These are phyloP conservation scores for Botryosphaeria agaves DNA, from an alignment of 2,329 filamentous ascomycete genomes.

Conservation along the genomic window DNA sequence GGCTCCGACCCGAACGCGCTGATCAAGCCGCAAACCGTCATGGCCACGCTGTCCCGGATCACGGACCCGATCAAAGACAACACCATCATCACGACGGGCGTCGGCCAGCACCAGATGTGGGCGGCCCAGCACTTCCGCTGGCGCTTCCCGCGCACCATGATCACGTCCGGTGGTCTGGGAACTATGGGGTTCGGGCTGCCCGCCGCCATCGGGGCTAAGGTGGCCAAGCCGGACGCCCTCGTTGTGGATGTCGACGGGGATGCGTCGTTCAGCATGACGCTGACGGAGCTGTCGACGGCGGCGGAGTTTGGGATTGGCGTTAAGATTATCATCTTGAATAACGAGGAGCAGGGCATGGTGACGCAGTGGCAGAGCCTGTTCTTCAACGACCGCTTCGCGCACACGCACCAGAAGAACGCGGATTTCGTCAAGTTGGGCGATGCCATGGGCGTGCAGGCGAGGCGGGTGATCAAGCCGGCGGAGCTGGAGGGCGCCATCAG, in stretches of 20 bases:
- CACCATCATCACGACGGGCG: slow-evolving; percentile 82
- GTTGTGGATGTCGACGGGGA: slow-evolving; percentile 96
- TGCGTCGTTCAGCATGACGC: slow-evolving; percentile 97
- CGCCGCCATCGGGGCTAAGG: slow-evolving; percentile 89
- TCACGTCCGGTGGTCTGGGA: slow-evolving; percentile 88
- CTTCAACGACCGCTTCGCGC: slow-evolving; percentile 82
- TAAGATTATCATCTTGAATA: slow-evolving; percentile 90
- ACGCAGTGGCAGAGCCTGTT: slow-evolving; percentile 98
- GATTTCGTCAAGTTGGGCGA: slow-evolving; percentile 88
- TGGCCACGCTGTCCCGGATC: slow-evolving; percentile 76
- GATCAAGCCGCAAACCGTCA: slow-evolving; percentile 90
- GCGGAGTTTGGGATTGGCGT: slow-evolving; percentile 92
- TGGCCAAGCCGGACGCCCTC: slow-evolving; percentile 60
- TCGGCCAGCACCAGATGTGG: slow-evolving; percentile 99
- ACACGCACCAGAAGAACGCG: slow-evolving; percentile 91
- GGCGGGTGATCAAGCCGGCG: slow-evolving; percentile 53
- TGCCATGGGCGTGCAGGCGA: slow-evolving; percentile 71
- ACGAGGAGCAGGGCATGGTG: slow-evolving; percentile 97
- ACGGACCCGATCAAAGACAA: slow-evolving; percentile 48
- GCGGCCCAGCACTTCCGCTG: slow-evolving; percentile 91
- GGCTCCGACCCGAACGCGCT: slow-evolving; percentile 54
- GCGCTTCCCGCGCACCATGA: slow-evolving; percentile 80
- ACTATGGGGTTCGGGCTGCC: slow-evolving; percentile 95
- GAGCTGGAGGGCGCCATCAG: slow-evolving; percentile 63
- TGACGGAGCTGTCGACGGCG: slow-evolving; percentile 85